A percentile compares a stretch with the other conserved stretches of the same genome.
These are phyloP conservation scores for Dactylellina cionopaga DNA, from an alignment of 2,329 filamentous ascomycete genomes.

Conservation along the genomic window DNA sequence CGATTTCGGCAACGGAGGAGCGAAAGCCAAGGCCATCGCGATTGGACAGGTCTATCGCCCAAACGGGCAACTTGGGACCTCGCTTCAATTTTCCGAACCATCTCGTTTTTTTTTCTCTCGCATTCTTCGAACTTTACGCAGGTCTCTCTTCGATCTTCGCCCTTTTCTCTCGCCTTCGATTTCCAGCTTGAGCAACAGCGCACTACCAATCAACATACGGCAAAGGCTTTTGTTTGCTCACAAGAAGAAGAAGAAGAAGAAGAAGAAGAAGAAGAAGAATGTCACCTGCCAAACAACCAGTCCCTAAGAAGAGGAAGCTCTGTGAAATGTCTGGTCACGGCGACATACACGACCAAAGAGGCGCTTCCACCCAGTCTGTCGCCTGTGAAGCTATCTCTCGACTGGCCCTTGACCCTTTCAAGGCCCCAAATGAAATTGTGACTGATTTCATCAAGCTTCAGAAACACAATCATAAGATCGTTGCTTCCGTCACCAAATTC, in stretches of 20 bases:
- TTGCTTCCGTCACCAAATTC: not conserved
- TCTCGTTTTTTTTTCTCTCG: constrained; percentile 4
- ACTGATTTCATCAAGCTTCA: constrained; percentile 17
- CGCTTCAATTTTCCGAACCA: not conserved
- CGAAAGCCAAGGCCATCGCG: not conserved
- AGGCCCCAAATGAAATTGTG: not conserved
- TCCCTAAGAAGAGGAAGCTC: constrained; percentile 20
- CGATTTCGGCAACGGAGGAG: constrained; percentile 17
- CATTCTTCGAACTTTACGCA: not conserved
- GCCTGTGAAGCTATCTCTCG: not conserved
- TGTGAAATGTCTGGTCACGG: not conserved
- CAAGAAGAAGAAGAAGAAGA: too few relatives aligned
- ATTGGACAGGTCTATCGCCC: not conserved
- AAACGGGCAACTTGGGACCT: constrained; percentile 24
- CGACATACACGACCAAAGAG: not conserved
- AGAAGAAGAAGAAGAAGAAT: too few relatives aligned
- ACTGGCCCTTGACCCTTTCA: not conserved
- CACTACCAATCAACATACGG: not conserved
- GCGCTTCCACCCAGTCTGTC: not conserved
- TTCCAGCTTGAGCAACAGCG: not conserved
- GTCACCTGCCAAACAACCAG: not conserved
- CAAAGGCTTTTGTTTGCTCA: not conserved
- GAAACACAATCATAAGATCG: constrained; percentile 20
- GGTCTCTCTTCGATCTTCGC: not conserved
- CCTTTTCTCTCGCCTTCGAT: not conserved